These are phyloP conservation scores for Ammopiptanthus mongolicus DNA, from an alignment of 306 rosid species.

Conservation along the genomic window DNA sequence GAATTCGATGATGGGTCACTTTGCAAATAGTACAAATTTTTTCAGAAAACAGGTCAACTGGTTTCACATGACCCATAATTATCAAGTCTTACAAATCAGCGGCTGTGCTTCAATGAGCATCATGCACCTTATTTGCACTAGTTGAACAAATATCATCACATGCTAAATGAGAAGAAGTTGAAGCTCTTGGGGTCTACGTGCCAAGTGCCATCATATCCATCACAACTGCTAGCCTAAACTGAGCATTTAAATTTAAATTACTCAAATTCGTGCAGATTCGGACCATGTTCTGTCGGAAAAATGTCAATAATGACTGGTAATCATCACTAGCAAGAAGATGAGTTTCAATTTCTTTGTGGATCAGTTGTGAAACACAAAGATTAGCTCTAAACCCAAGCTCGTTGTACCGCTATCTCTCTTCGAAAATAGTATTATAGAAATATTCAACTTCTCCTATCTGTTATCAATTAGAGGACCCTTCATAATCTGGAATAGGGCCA, in stretches of 20 bases:
- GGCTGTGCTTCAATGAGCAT: no score
- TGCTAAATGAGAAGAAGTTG: neutral
- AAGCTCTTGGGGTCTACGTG: constrained; percentile 7
- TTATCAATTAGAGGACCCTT: constrained; percentile 20
- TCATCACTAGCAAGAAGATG: constrained; percentile 23
- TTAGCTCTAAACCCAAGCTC: neutral
- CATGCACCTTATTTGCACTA: neutral
- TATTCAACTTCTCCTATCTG: neutral
- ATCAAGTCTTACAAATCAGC: no score
- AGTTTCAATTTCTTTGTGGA: constrained; percentile 12
- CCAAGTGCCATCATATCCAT: constrained; percentile 15
- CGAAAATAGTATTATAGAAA: constrained; percentile 15
- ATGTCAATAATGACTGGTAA: constrained; percentile 14
- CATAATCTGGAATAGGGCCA: constrained; percentile 12
- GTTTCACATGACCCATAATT: no score
- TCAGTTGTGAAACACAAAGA: constrained; percentile 7
- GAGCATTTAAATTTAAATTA: constrained; percentile 17
- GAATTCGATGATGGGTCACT: no score
- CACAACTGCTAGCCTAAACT: neutral
- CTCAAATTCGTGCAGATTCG: neutral
- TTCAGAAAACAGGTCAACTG: no score
- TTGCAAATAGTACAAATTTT: no score
- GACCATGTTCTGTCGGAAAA: constrained; percentile 24
- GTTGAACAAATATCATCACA: neutral
- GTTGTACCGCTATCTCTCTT: constrained; percentile 16